Conservation (phyloP, 2,329 filamentous ascomycete species). For the Nemania abortiva region DNA sequence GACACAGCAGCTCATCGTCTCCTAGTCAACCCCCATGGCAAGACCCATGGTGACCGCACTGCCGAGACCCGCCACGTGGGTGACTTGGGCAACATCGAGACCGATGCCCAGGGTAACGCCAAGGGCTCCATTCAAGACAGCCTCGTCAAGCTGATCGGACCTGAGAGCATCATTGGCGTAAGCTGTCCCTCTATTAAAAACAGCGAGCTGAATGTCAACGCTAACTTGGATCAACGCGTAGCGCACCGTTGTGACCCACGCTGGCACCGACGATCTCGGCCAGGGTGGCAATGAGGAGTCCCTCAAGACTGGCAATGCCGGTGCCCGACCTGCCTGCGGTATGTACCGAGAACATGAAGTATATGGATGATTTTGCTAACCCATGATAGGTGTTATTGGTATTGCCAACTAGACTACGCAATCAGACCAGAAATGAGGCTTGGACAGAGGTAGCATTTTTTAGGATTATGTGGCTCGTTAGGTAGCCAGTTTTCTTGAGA, state of each 20-base stretch:
- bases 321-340: constrained; percentile 93
- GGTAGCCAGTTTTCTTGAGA: constrained; percentile 20
- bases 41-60: constrained; percentile 88
- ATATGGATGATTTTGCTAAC: constrained; percentile 21
- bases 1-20: constrained; percentile 32
- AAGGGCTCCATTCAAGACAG: constrained; percentile 84
- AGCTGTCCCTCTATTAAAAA: constrained; percentile 47
- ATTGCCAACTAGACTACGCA: constrained; percentile 75
- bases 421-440: background rate
- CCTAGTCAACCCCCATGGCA: constrained; percentile 92
- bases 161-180: constrained; percentile 94
- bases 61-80: constrained; percentile 93
- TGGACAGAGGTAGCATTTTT: constrained; percentile 12
- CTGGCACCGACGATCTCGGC: constrained; percentile 95
- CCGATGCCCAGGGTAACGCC: constrained; percentile 90
- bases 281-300: constrained; percentile 93
- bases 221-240: constrained; percentile 54
- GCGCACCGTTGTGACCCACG: constrained; percentile 96
- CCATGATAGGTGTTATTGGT: constrained; percentile 79
- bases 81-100: constrained; percentile 97
- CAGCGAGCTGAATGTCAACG: background rate
- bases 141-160: constrained; percentile 94
- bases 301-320: constrained; percentile 98
- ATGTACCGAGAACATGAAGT: constrained; percentile 51
- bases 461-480: constrained; percentile 19